A percentile compares a stretch with the other conserved stretches of the same genome.
These are phyloP conservation scores for Eimeria acervulina DNA, from an alignment of 169 alveolate genomes.

Conservation along the genomic window DNA sequence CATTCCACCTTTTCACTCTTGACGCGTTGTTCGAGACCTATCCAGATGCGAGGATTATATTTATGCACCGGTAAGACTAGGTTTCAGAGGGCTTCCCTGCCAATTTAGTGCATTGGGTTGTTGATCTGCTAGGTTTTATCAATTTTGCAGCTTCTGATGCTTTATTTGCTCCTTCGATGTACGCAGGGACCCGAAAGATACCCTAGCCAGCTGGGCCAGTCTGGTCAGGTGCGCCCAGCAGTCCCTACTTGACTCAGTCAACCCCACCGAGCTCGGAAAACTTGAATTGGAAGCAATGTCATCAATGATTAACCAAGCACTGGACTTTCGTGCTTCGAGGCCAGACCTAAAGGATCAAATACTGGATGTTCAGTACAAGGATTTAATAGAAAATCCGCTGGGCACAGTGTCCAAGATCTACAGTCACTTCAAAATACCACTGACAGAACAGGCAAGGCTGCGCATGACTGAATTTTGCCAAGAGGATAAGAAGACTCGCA, in stretches of 20 bases:
- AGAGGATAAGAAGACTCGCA: slow-evolving; percentile 82
- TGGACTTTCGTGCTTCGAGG: slow-evolving; percentile 77
- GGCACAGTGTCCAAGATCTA: slow-evolving; percentile 82
- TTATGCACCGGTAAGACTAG: slow-evolving; percentile 81
- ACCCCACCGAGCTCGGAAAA: slow-evolving; percentile 83
- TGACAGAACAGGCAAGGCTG: slow-evolving; percentile 58
- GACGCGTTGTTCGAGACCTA: slow-evolving; percentile 85
- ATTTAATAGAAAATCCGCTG: slow-evolving; percentile 82
- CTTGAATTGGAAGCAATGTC: slow-evolving; percentile 84
- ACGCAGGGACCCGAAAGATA: slow-evolving; percentile 85
- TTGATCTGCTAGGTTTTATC: background rate
- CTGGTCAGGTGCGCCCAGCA: slow-evolving; percentile 85
- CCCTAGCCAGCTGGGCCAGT: slow-evolving; percentile 85
- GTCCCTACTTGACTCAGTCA: slow-evolving; percentile 75
- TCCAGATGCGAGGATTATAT: slow-evolving; percentile 85
- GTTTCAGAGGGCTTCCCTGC: background rate
- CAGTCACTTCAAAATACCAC: slow-evolving; percentile 80
- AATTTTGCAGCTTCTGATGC: background rate
- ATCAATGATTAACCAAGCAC: slow-evolving; percentile 82
- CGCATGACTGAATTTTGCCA: slow-evolving; percentile 70
- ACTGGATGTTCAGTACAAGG: slow-evolving; percentile 85
- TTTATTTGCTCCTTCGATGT: background rate
- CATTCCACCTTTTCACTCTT: slow-evolving; percentile 84
- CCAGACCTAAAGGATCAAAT: slow-evolving; percentile 78
- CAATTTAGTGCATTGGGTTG: background rate